Evolutionary conservation across 192 early-diverging fungal species (phyloP).

Genomic region (Rhizoclosmatium globosum): DNA sequence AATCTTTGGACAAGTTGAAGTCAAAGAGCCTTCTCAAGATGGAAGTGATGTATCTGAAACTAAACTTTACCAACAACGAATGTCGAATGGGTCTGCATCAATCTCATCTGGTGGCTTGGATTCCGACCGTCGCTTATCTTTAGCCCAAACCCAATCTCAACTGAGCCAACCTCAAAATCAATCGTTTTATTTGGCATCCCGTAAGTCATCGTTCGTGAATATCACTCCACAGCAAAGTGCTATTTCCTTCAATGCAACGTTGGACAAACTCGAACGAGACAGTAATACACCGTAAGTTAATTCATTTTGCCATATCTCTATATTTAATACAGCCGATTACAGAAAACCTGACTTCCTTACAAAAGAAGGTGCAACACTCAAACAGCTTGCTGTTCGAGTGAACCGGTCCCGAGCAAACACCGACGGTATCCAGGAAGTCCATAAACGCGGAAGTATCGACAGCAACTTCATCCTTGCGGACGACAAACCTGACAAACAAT

Average conservation of each 20-base stretch:
- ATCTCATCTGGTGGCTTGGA: background rate
- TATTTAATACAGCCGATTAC: background rate
- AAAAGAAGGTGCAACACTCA: constrained; percentile 6
- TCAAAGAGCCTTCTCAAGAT: no score
- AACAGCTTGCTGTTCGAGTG: constrained; percentile 23
- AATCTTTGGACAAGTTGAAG: no score
- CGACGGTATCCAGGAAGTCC: constrained; percentile 40
- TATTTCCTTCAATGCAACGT: background rate
- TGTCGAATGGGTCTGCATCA: background rate
- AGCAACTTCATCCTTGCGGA: background rate
- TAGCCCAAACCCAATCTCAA: background rate
- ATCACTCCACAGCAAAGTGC: background rate
- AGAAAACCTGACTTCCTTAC: constrained; percentile 34
- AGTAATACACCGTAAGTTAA: background rate
- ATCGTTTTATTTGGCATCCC: background rate
- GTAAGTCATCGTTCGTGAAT: background rate
- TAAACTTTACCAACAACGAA: no score
- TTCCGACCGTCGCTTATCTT: no score
- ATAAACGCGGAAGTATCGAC: background rate
- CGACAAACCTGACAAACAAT: constrained; percentile 32
- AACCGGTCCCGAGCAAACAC: constrained; percentile 47
- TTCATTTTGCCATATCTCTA: background rate
- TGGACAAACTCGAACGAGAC: background rate
- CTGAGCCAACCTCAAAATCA: background rate
- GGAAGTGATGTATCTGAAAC: no score